These are phyloP conservation scores for Taiwanofungus camphoratus DNA, from an alignment of 1,284 basidiomycete species.

Conservation along the genomic window DNA sequence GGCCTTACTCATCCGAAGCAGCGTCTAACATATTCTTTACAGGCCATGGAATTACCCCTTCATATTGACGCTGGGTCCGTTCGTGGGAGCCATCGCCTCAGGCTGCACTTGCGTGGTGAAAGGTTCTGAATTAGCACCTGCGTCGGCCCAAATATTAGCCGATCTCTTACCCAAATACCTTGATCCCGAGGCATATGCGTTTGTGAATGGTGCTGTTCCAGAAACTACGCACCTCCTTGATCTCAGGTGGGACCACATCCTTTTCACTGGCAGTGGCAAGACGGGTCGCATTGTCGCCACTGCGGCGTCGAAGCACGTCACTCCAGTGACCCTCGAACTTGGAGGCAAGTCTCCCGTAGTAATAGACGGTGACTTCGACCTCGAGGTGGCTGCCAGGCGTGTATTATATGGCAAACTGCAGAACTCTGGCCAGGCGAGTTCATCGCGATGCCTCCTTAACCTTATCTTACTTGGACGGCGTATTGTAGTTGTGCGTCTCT, in stretches of 20 bases:
- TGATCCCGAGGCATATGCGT: conserved; percentile 39
- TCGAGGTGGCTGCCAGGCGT: conserved; percentile 38
- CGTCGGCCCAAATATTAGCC: conserved; percentile 45
- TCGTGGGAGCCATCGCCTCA: conserved; percentile 57
- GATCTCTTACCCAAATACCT: conserved; percentile 60
- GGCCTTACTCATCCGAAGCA: conserved; percentile 5
- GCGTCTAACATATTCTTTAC: not conserved
- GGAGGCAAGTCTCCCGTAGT: conserved; percentile 65
- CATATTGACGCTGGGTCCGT: conserved; percentile 42
- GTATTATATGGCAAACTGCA: conserved; percentile 55
- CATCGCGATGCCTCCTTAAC: not conserved
- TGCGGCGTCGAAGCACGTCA: conserved; percentile 61
- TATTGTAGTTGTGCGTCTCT: conserved; percentile 59
- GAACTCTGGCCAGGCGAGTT: conserved; percentile 42
- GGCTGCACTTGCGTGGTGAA: conserved; percentile 57
- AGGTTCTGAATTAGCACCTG: conserved; percentile 54
- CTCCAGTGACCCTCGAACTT: conserved; percentile 59
- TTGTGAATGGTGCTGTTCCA: conserved; percentile 55
- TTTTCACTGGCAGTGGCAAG: conserved; percentile 45
- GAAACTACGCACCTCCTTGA: conserved; percentile 48
- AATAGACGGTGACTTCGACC: conserved; percentile 40
- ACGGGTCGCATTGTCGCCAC: conserved; percentile 56
- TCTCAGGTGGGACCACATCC: conserved; percentile 56
- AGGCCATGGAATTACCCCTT: conserved; percentile 56
- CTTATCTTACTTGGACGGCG: not conserved